A percentile compares a stretch with the other conserved stretches of the same genome.
Conservation (phyloP, 2,329 filamentous ascomycete genomes). For the Xylaria digitata region DNA sequence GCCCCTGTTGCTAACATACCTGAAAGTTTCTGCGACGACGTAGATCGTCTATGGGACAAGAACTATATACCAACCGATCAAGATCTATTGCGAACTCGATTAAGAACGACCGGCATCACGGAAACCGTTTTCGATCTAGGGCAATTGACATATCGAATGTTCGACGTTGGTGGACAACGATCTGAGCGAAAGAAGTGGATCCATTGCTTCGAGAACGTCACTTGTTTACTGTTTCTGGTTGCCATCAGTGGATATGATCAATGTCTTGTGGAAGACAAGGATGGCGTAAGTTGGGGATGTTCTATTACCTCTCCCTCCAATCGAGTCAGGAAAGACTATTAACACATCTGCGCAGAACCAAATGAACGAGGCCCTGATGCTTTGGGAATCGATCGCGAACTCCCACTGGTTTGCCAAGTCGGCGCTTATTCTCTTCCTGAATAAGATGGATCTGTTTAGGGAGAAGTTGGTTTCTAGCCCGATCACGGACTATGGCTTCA, state of each 20-base stretch:
- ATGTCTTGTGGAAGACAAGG: conserved; percentile 94
- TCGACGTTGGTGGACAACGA: conserved; percentile 90
- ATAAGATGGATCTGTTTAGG: conserved; percentile 89
- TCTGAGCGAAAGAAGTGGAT: conserved; percentile 98
- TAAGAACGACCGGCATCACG: conserved; percentile 94
- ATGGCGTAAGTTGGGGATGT: conserved; percentile 74
- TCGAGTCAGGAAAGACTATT: conserved; percentile 12
- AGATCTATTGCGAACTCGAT: conserved; percentile 88
- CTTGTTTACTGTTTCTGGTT: conserved; percentile 91
- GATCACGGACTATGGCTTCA: conserved; percentile 79
- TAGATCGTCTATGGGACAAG: conserved; percentile 79
- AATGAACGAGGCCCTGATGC: conserved; percentile 90
- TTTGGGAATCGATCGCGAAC: conserved; percentile 87
- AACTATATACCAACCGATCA: conserved; percentile 92
- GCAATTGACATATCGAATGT: conserved; percentile 95
- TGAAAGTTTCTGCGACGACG: conserved; percentile 81
- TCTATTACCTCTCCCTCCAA: conserved; percentile 4
- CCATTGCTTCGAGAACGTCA: conserved; percentile 94
- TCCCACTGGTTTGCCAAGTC: conserved; percentile 88
- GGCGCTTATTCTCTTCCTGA: conserved; percentile 84
- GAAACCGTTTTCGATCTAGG: conserved; percentile 94
- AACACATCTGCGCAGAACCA: conserved; percentile 70
- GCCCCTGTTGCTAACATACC: conserved; percentile 38
- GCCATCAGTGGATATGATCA: conserved; percentile 97
- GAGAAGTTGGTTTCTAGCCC: conserved; percentile 78